phyloP scores from a whole-genome alignment of 176 grass and related monocot genomes.

The Raddia guianensis region DNA sequence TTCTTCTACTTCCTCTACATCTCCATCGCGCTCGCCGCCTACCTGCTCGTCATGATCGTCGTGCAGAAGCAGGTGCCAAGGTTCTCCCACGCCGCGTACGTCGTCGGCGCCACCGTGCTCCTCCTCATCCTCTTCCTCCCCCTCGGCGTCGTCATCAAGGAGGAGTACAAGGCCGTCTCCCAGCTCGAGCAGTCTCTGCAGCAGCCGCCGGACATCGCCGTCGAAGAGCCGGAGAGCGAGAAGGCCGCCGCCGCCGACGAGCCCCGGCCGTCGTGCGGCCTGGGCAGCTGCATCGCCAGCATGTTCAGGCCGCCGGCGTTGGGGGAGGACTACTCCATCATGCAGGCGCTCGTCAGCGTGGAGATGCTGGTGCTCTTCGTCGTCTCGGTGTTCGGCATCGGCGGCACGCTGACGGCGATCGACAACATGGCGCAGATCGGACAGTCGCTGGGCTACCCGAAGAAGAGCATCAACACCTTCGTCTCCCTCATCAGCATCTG shows the following conservation, averaged over 20 bases:
- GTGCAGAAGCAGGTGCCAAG: slow-evolving; percentile 41
- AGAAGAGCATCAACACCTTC: slow-evolving; percentile 79
- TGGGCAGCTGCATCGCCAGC: slow-evolving; percentile 1
- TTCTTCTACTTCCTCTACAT: slow-evolving; percentile 55
- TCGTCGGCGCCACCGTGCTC: slow-evolving; percentile 27
- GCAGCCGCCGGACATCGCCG: slow-evolving; percentile 30
- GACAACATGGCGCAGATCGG: slow-evolving; percentile 99
- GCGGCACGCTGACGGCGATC: slow-evolving; percentile 83
- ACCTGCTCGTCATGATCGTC: slow-evolving; percentile 56
- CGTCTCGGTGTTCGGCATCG: slow-evolving; percentile 71
- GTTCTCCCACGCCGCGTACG: slow-evolving; percentile 43
- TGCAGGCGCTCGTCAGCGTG: slow-evolving; percentile 61
- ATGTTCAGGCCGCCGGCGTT: slow-evolving; percentile 54
- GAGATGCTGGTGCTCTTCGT: slow-evolving; percentile 62
- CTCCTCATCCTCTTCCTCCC: slow-evolving; percentile 53
- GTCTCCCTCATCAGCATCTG: slow-evolving; percentile 92
- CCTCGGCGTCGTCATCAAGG: slow-evolving; percentile 40
- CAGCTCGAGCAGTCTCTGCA: slow-evolving; percentile 28
- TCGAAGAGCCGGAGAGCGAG: neutral
- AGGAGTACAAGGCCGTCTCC: slow-evolving; percentile 39
- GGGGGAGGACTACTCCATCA: slow-evolving; percentile 61
- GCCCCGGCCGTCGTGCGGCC: neutral
- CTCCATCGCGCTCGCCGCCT: slow-evolving; percentile 40
- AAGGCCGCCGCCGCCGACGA: neutral
- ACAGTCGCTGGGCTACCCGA: slow-evolving; percentile 70